Evolutionary conservation across 495 filamentous ascomycete genomes (phyloP).

Genomic region (Penicillium silybi): DNA sequence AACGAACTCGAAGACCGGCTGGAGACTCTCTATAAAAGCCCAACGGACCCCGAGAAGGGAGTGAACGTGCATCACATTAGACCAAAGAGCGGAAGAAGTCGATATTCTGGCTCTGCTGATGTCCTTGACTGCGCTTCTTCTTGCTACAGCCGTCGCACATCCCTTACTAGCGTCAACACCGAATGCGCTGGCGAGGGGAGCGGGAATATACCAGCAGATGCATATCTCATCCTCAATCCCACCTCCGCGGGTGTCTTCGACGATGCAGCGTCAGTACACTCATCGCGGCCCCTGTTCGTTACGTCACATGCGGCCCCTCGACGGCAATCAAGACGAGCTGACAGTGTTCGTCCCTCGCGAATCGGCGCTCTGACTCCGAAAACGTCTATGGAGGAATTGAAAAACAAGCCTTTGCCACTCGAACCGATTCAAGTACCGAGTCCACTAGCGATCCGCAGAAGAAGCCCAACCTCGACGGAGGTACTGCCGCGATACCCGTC

Average conservation of each 20-base stretch:
- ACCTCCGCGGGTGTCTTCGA: constrained; percentile 43
- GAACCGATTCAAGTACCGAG: constrained; percentile 34
- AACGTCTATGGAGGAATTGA: constrained; percentile 22
- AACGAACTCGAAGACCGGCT: constrained; percentile 19
- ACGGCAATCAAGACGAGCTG: background rate
- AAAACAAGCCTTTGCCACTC: constrained; percentile 48
- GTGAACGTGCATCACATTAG: background rate
- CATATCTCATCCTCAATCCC: constrained; percentile 37
- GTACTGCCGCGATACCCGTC: background rate
- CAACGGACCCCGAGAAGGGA: background rate
- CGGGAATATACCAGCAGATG: constrained; percentile 20
- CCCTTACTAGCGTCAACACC: constrained; percentile 26
- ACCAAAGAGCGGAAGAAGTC: constrained; percentile 1
- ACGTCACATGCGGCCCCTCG: background rate
- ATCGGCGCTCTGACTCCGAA: constrained; percentile 8
- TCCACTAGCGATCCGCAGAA: constrained; percentile 27
- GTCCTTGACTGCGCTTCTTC: constrained; percentile 30
- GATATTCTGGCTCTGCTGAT: constrained; percentile 23
- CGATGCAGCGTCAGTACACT: constrained; percentile 15
- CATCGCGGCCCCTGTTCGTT: constrained; percentile 1
- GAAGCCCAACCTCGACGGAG: background rate
- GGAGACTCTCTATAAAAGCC: constrained; percentile 12
- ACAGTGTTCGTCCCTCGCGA: background rate
- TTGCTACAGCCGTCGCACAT: constrained; percentile 34
- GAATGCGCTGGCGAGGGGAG: constrained; percentile 7